Evolutionary conservation across 257 asterid genomes (phyloP).

Genomic region (Gardenia jasminoides): DNA sequence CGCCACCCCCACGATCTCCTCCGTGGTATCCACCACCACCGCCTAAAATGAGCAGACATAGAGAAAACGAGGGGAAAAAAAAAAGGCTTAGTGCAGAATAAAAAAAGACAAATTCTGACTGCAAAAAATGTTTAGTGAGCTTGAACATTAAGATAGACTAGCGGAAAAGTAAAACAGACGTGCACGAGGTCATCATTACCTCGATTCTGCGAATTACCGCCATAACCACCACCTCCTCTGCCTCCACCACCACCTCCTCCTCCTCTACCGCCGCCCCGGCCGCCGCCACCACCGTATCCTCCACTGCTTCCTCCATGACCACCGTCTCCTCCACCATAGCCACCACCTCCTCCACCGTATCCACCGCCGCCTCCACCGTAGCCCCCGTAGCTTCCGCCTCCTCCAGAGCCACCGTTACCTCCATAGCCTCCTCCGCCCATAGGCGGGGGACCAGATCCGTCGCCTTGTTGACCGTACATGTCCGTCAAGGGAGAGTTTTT

Average conservation of each 20-base stretch:
- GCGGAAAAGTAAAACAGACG: neutral
- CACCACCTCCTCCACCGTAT: constrained; percentile 15
- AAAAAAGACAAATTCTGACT: neutral
- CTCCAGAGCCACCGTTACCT: constrained; percentile 42
- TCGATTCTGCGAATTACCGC: constrained; percentile 47
- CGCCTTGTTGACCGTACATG: constrained; percentile 72
- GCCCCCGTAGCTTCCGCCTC: constrained; percentile 27
- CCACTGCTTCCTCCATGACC: neutral
- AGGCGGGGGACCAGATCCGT: constrained; percentile 70
- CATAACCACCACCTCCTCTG: constrained; percentile 53
- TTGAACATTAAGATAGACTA: neutral
- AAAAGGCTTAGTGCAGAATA: neutral
- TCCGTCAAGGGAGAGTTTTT: too few species aligned
- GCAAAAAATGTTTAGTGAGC: neutral
- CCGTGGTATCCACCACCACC: constrained; percentile 41
- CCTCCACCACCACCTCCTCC: constrained; percentile 22
- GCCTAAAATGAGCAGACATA: neutral
- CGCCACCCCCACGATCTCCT: constrained; percentile 48
- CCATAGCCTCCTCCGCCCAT: constrained; percentile 62
- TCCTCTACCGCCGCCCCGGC: constrained; percentile 3
- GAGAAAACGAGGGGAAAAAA: too few species aligned
- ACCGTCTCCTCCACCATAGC: constrained; percentile 1
- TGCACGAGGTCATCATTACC: constrained; percentile 29
- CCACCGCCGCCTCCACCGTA: constrained; percentile 15
- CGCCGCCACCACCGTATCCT: constrained; percentile 4